Percentiles rank a stretch among this genome's conserved stretches.
phyloP scores from a whole-genome alignment of 1,139 yeast species.

The Yamadazyma atlantica region DNA sequence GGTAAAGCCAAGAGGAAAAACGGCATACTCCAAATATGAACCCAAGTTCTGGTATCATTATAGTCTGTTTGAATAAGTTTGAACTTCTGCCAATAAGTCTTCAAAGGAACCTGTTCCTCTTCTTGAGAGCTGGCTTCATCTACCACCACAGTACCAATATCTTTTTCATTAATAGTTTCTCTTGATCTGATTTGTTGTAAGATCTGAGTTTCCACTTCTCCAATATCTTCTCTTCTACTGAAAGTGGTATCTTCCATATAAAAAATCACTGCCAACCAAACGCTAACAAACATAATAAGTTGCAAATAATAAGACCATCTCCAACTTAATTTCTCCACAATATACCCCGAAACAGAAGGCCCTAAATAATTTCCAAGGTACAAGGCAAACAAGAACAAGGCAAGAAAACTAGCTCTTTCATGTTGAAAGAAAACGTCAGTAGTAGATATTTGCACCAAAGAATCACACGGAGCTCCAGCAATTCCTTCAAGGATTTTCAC shows the following conservation, averaged over 20 bases:
- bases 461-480: constrained; percentile 51
- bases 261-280: constrained; percentile 41
- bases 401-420: constrained; percentile 43
- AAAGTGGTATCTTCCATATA: constrained; percentile 49
- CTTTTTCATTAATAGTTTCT: constrained; percentile 6
- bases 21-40: constrained; percentile 37
- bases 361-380: constrained; percentile 47
- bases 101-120: constrained; percentile 17
- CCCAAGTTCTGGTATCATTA: constrained; percentile 39
- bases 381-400: constrained; percentile 41
- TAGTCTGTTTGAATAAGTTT: constrained; percentile 34
- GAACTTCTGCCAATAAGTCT: constrained; percentile 35
- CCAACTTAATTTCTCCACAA: constrained; percentile 42
- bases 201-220: constrained; percentile 17
- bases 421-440: constrained; percentile 51
- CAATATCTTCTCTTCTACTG: constrained; percentile 19
- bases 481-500: constrained; percentile 38
- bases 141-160: not conserved
- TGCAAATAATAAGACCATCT: constrained; percentile 47
- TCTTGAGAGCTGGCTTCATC: not conserved
- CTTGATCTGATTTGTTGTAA: constrained; percentile 23
- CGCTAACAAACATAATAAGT: constrained; percentile 46
- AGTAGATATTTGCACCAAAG: constrained; percentile 48
- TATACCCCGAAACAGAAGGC: constrained; percentile 46
- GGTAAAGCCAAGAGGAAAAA: constrained; percentile 50